Base-by-base conservation (phyloP, 805 yeast species). In the Saturnispora quitensis region DNA sequence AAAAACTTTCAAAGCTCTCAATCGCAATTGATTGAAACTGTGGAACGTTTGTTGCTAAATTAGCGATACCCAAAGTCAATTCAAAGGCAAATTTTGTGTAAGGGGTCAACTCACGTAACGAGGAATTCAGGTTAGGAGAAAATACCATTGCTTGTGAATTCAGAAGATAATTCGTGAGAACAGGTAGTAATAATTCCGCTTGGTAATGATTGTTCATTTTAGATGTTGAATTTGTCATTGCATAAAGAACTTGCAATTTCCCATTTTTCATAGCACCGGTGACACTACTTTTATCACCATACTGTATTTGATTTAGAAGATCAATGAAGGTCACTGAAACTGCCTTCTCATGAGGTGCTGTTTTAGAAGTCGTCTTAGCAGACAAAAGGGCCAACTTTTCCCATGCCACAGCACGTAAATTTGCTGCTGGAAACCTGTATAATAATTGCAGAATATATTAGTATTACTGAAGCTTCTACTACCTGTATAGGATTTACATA, bases 161-260 rank as follows among this genome's bases (percentile, higher is more conserved):
- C 38, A 69, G 55, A 34, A 82, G 65, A 57, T 80, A 80, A 15
- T 62, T 55, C 6, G 71, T 63, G 47, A 82, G 69, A 53, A 77
- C 74, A 6, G 67, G 64, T n/a, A 76, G 59, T 34, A 81, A 61
- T 9, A 66, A 53, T 13, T 65, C 60, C 4, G 78, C 82, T 43
- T 76, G 77, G 5, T 56, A 59, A 24, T 62, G 61, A 50, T 67
- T 70, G 51, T 62, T 61, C 50, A 73, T 58, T 34, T 57, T 56
- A 3, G 60, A 55, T 6, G 79, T 70, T 13, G 79, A 67, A 27
- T 69, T 69, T 54, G 84, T 78, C 27, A 84, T 64, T 0, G 88
- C 85, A 44, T 76, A 57, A 53, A 83, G 67, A 5, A 76, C 73
- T 55, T 83, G 86, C 52, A 72, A 71, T 60, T 76, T 78, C 8